Percentiles rank a stretch among this genome's conserved stretches.
Evolutionary conservation across 768 basidiomycete species (phyloP).

Genomic region (Lactarius tabidus): DNA sequence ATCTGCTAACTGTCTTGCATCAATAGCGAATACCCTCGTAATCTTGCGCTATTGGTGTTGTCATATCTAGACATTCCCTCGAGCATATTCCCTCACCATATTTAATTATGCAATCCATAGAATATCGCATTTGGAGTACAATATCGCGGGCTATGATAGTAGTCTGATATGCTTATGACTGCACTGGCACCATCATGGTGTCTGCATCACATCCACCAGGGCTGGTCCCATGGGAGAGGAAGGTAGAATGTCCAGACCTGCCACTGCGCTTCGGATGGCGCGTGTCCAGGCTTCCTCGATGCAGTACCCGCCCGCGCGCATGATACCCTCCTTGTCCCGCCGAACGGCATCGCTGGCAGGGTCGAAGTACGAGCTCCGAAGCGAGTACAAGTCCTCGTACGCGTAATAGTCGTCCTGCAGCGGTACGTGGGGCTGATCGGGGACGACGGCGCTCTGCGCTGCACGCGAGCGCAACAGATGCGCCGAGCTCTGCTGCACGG

Average conservation of each 20-base stretch:
- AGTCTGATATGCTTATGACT: background rate
- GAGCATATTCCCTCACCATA: too few species aligned
- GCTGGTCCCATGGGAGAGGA: conserved; percentile 19
- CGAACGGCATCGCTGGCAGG: conserved; percentile 71
- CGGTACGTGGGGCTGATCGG: conserved; percentile 78
- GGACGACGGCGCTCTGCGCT: conserved; percentile 59
- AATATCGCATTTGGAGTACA: background rate
- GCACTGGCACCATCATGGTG: conserved; percentile 39
- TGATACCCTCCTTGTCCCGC: conserved; percentile 70
- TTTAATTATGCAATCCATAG: background rate
- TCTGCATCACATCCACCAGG: conserved; percentile 35
- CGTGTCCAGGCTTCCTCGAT: conserved; percentile 85
- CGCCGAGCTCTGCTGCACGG: conserved; percentile 26
- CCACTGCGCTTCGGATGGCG: conserved; percentile 68
- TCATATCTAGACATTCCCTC: background rate
- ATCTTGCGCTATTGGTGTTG: background rate
- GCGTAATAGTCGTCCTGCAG: conserved; percentile 72
- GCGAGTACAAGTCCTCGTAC: conserved; percentile 62
- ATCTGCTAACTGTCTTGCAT: conserved; percentile 23
- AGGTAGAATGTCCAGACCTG: conserved; percentile 62
- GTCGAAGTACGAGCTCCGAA: conserved; percentile 62
- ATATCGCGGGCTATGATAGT: background rate
- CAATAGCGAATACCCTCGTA: background rate
- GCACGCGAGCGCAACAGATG: conserved; percentile 58
- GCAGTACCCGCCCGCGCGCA: conserved; percentile 79